phyloP scores from a whole-genome alignment of 768 basidiomycete genomes.

The Lyophyllum decastes region DNA sequence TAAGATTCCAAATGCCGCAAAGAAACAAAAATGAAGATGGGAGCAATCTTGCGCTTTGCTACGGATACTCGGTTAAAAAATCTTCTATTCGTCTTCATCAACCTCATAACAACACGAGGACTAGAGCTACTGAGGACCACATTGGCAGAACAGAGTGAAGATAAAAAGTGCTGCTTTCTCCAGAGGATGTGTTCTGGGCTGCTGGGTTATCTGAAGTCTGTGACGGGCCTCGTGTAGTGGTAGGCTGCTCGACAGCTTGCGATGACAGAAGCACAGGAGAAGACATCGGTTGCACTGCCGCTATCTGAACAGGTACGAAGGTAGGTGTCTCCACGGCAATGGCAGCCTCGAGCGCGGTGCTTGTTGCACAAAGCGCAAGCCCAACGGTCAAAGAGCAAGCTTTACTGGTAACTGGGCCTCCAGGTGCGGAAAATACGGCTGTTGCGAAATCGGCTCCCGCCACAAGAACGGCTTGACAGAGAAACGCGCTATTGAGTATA shows the following conservation, averaged over 20 bases:
- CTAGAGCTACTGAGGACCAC: not conserved
- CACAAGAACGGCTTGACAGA: not conserved
- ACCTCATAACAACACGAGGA: not conserved
- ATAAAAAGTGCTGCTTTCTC: not conserved
- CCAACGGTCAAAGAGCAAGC: slow-evolving; percentile 9
- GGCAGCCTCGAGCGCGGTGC: slow-evolving; percentile 1
- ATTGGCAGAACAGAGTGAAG: not conserved
- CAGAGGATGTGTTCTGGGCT: not conserved
- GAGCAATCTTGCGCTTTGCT: no score
- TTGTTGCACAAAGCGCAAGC: slow-evolving; percentile 10
- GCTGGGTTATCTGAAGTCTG: slow-evolving; percentile 1
- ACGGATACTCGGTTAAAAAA: not conserved
- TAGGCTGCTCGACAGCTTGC: not conserved
- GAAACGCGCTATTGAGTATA: not conserved
- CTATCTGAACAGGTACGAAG: not conserved
- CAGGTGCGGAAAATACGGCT: not conserved
- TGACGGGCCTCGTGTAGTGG: not conserved
- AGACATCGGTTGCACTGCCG: not conserved
- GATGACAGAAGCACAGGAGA: not conserved
- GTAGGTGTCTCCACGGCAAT: slow-evolving; percentile 3
- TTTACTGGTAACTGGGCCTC: not conserved
- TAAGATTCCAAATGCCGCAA: no score
- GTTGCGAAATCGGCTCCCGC: slow-evolving; percentile 1
- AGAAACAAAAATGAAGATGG: no score
- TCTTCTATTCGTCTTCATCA: not conserved